Base-by-base conservation (phyloP, 345 rosid species). In the Adansonia digitata region DNA sequence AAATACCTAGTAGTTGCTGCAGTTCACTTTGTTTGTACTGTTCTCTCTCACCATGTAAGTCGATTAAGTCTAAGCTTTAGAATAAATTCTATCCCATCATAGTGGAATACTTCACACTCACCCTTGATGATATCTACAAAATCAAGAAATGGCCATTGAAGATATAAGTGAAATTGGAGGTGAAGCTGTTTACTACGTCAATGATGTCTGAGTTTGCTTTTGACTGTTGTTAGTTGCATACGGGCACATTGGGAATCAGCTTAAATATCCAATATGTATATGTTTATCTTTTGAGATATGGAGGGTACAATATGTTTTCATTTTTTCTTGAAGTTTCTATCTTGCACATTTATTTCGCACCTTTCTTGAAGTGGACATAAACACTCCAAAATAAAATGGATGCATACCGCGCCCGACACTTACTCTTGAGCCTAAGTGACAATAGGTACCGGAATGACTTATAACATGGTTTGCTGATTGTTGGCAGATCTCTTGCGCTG, bases 1-100 rank as follows among this genome's bases (percentile, higher is more conserved):
- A 95, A 86, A 76, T 93, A 89, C 83, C 89, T 95, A 31, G 96
- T 90, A 78, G 94, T 90, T 81, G 97, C 99, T 73, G 97, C 97
- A 40, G 84, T 95, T 79, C 91, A 98, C 34, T 91, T 95, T 88
- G 83, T 95, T 67, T 98, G 99, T 72, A 91, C 97, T 42, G 85
- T 95, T 75, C 92, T 95, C 74, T 81, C 91, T 55, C 91, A 87
- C 52, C 93, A 85, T 82, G 98, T 92, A 81, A 86, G 99, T 86
- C 45, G 46, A 62, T 75, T 75, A 31, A 22, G 65, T 71, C 67
- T 75, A 57, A 72, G 51, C 45, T 71, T 71, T 39, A 35, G 46
- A 40, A 26, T 48, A 71, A 43, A 26, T 5, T 67, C 7, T 66
- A 67, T 45, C 13, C 34, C 13, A 9, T 67, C 37, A 68, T 34